Conservation (phyloP, 768 basidiomycete genomes). For the Lactarius sanguifluus region DNA sequence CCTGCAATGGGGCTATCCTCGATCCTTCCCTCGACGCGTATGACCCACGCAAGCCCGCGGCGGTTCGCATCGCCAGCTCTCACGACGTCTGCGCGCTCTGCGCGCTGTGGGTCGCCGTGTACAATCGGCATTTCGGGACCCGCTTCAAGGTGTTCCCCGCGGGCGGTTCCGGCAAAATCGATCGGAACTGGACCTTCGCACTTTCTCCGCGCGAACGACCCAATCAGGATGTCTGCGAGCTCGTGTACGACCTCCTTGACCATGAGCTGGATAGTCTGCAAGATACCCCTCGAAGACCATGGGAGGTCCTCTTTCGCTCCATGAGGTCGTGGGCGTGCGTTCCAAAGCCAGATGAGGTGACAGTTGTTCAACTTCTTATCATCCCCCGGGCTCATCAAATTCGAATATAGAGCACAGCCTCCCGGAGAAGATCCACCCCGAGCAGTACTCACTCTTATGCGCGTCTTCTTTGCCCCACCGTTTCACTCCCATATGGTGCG, state of each 20-base stretch:
- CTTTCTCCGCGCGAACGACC: conserved; percentile 24
- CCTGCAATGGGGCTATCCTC: conserved; percentile 16
- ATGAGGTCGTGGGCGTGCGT: conserved; percentile 17
- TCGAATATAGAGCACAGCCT: background rate
- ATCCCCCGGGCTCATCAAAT: conserved; percentile 2
- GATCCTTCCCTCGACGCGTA: conserved; percentile 24
- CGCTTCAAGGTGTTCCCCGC: conserved; percentile 25
- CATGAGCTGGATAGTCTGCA: conserved; percentile 16
- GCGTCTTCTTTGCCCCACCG: background rate
- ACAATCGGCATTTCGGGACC: conserved; percentile 24
- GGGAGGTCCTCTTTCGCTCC: conserved; percentile 1
- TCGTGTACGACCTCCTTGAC: conserved; percentile 23
- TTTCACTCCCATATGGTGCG: background rate
- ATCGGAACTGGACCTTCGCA: conserved; percentile 23
- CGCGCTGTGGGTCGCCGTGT: conserved; percentile 24
- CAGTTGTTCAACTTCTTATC: background rate
- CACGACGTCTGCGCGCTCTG: conserved; percentile 26
- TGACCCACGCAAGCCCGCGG: conserved; percentile 23
- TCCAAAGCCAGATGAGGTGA: conserved; percentile 10
- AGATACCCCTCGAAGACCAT: conserved; percentile 1
- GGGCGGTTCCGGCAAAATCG: conserved; percentile 23
- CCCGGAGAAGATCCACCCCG: background rate
- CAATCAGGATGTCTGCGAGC: conserved; percentile 24
- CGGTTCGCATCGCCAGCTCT: conserved; percentile 24
- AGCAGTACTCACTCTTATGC: background rate